Evolutionary conservation across 176 grass and related monocot genomes (phyloP).

Genomic region (Cenchrus purpureus): DNA sequence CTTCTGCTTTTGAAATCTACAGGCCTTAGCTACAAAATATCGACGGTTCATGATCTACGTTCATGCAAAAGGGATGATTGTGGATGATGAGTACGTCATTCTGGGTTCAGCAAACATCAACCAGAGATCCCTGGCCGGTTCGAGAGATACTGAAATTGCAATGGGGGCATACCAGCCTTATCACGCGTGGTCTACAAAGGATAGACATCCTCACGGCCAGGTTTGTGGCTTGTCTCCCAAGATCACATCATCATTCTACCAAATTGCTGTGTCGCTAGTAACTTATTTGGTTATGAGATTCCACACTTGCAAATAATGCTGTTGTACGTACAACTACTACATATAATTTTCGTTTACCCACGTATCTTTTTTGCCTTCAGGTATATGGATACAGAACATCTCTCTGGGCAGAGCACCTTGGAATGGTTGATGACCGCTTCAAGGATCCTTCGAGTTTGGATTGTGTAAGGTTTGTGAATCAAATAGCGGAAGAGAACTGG

Average conservation of each 20-base stretch:
- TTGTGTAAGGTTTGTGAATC: constrained; percentile 66
- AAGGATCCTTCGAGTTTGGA: constrained; percentile 69
- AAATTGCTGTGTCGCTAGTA: background rate
- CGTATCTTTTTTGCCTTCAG: constrained; percentile 34
- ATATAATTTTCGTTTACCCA: background rate
- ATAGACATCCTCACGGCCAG: constrained; percentile 79
- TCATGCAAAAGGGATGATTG: constrained; percentile 95
- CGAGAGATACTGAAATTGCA: constrained; percentile 96
- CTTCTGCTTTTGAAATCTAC: constrained; percentile 16
- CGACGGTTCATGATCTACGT: constrained; percentile 98
- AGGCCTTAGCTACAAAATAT: constrained; percentile 68
- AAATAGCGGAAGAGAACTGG: constrained; percentile 82
- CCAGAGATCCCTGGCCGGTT: constrained; percentile 84
- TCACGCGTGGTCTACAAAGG: constrained; percentile 70
- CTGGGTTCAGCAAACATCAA: constrained; percentile 97
- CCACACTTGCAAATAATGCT: background rate
- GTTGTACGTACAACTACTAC: background rate
- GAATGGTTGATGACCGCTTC: constrained; percentile 61
- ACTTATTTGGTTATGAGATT: background rate
- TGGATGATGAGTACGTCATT: constrained; percentile 91
- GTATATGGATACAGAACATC: constrained; percentile 92
- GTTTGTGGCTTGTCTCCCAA: constrained; percentile 30
- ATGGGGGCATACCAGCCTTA: constrained; percentile 98
- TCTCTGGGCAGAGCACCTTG: constrained; percentile 89
- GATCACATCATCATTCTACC: background rate